Conservation (phyloP, 2,329 filamentous ascomycete species). For the Coleophoma cylindrospora region DNA sequence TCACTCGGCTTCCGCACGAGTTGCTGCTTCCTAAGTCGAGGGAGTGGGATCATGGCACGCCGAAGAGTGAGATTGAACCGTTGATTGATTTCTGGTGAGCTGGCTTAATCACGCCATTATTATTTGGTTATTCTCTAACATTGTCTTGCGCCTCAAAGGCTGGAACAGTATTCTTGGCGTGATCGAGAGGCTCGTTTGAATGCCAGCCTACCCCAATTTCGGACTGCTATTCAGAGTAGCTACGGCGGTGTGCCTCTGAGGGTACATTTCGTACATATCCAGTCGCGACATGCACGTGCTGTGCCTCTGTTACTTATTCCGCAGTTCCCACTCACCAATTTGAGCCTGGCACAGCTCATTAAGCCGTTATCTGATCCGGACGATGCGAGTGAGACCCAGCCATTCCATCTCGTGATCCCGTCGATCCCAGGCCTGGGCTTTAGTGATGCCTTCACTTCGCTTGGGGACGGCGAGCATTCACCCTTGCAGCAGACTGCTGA, state of each 20-base stretch:
- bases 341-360: slow-evolving; percentile 53
- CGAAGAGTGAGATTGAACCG: slow-evolving; percentile 57
- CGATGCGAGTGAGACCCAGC: slow-evolving; percentile 34
- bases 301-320: slow-evolving; percentile 62
- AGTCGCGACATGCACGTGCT: slow-evolving; percentile 46
- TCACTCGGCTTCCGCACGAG: slow-evolving; percentile 61
- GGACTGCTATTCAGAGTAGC: slow-evolving; percentile 45
- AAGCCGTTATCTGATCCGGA: slow-evolving; percentile 48
- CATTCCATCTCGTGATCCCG: slow-evolving; percentile 64
- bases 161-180: slow-evolving; percentile 63
- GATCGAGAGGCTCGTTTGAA: slow-evolving; percentile 55
- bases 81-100: slow-evolving; percentile 60
- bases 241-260: slow-evolving; percentile 37
- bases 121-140: neutral
- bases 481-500: slow-evolving; percentile 48
- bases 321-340: slow-evolving; percentile 59
- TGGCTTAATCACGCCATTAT: neutral
- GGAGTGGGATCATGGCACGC: slow-evolving; percentile 46
- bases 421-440: slow-evolving; percentile 64
- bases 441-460: slow-evolving; percentile 50
- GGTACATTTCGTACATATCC: slow-evolving; percentile 61
- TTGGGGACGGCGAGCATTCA: slow-evolving; percentile 26
- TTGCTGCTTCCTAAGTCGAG: slow-evolving; percentile 38
- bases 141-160: slow-evolving; percentile 35
- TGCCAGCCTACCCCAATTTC: slow-evolving; percentile 55